These are phyloP conservation scores for Paramarasmius palmivorus DNA, from an alignment of 1,284 basidiomycete genomes.

Conservation along the genomic window DNA sequence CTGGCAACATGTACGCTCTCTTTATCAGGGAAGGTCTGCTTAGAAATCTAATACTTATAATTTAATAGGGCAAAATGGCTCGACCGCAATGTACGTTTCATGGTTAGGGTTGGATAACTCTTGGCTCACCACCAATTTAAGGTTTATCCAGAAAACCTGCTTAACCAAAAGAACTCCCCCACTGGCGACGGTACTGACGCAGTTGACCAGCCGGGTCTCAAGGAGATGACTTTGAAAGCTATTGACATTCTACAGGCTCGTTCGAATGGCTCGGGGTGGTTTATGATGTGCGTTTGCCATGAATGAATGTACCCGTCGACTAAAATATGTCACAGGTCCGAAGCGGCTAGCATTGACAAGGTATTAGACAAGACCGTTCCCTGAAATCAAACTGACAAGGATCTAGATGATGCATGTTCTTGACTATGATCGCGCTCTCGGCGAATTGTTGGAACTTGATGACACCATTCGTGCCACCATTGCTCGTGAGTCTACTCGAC, in stretches of 20 bases:
- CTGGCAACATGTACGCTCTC: constrained; percentile 27
- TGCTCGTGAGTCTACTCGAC: constrained; percentile 27
- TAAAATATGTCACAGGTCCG: constrained; percentile 29
- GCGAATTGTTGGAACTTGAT: constrained; percentile 42
- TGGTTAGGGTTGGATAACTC: too few relatives aligned
- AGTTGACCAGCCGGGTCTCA: constrained; percentile 41
- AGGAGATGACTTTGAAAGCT: constrained; percentile 45
- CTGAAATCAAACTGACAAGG: background rate
- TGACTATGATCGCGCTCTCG: constrained; percentile 44
- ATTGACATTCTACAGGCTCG: constrained; percentile 41
- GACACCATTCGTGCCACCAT: constrained; percentile 42
- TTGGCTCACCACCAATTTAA: too few relatives aligned
- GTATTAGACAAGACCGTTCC: constrained; percentile 13
- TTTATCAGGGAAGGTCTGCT: background rate
- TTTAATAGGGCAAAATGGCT: constrained; percentile 39
- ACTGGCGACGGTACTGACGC: constrained; percentile 41
- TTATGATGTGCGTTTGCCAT: constrained; percentile 35
- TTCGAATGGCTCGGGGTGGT: constrained; percentile 35
- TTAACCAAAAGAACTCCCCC: constrained; percentile 35
- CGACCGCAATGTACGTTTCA: constrained; percentile 32
- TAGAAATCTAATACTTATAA: background rate
- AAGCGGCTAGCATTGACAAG: constrained; percentile 44
- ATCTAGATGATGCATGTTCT: constrained; percentile 44
- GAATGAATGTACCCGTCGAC: too few relatives aligned
- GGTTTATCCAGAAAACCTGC: constrained; percentile 38